Percentiles rank a stretch among this genome's conserved stretches.
These are phyloP conservation scores for Termitomyces bulborhizus DNA, from an alignment of 768 basidiomycete genomes.

Conservation along the genomic window DNA sequence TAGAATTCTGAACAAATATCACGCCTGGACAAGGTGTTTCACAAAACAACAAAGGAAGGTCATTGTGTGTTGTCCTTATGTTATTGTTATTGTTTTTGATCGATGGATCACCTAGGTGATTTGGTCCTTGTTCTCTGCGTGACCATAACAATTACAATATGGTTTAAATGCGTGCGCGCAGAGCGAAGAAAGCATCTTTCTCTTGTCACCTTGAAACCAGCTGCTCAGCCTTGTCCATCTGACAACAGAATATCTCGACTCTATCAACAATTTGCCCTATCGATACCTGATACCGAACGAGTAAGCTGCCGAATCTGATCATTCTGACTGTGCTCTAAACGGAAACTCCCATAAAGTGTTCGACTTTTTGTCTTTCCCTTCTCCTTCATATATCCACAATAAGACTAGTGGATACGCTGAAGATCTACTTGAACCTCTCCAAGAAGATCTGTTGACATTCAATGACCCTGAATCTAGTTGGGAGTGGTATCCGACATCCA, in stretches of 20 bases:
- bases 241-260: background rate
- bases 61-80: background rate
- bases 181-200: background rate
- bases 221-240: background rate
- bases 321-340: background rate
- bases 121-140: background rate
- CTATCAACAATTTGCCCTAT: background rate
- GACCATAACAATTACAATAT: background rate
- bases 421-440: constrained; percentile 1
- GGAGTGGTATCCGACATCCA: background rate
- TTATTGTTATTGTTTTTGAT: background rate
- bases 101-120: constrained; percentile 4
- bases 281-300: background rate
- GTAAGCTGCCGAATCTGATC: background rate
- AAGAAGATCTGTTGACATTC: constrained; percentile 2
- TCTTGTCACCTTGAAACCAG: background rate
- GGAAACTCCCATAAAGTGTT: background rate
- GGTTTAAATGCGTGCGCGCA: background rate
- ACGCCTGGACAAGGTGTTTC: background rate
- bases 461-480: background rate
- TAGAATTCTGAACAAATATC: background rate
- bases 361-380: background rate
- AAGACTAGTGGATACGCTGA: background rate
- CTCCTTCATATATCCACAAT: background rate
- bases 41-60: constrained; percentile 1